Evolutionary conservation across 2,329 filamentous ascomycete genomes (phyloP), one percentile per base, ranked within the genome.

Genomic region (Cladorrhinum sp.): DNA sequence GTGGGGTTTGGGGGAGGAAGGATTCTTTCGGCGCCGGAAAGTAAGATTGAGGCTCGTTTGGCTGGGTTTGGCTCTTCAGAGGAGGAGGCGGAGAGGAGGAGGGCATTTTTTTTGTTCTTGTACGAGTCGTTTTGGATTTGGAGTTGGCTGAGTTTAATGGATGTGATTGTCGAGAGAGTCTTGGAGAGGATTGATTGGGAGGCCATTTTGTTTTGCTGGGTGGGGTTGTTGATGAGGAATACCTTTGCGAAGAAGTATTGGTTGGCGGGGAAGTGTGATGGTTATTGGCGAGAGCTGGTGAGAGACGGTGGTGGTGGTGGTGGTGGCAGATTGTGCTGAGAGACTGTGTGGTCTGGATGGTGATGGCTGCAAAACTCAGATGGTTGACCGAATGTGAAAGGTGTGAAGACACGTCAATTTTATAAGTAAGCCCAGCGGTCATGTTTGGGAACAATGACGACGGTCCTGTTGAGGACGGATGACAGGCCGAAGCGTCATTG

Each of bases 81-180:
- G 2, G 65, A 57, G 2, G 65, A 62, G 23, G 69, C 68, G 14
- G 71, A 70, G n/a, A 71, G 64, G 24, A 79, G 64, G 3, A 82
- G 73, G 1, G 73, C 67, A 3, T 70, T 63, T 64, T 83, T 83
- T 42, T 75, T 76, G 33, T 72, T 69, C 57, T 82, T 76, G 65
- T 83, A 86, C 2, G 77, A 70, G 0, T 71, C 70, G 24, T 79
- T 81, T 62, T 83, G 79, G 64, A 80, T 81, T 26, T 77, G 75
- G 7, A 86, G 76, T 66, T 86, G 82, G n/a, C 74, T 74, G 62
- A 86, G 79, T 67, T 86, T 86, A 60, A 80, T 82, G 42, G 74
- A 73, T 20, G 81, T 85, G 68, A 85, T 82, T 33, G 80, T 79
- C 57, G 80, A 77, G 26, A 85, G 77, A 14, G 82, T 83, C 58